Evolutionary conservation across 2,329 filamentous ascomycete species (phyloP), one percentile per base, ranked within the genome.

Genomic region (Fusarium robinianum): DNA sequence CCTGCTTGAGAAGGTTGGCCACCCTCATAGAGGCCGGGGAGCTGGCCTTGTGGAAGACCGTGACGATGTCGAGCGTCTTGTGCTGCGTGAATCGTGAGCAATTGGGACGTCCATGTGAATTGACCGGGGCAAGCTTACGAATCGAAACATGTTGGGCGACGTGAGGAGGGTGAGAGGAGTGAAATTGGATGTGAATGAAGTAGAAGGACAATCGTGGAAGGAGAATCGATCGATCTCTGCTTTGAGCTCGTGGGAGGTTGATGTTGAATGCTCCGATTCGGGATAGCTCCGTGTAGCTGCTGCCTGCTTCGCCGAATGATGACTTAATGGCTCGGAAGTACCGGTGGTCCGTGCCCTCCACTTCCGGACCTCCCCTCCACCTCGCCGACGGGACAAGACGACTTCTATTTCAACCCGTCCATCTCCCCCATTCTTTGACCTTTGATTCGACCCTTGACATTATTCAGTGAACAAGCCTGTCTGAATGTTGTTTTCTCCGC

Each of bases 31-130:
- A 96, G 53, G 85, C 78, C 15, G 86, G 80, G 40, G 81, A 80
- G 60, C 77, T 79, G 45, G 92, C 81, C 70, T 88, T 88, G 80
- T 96, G 91, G 78, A 97, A 99, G 76, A 99, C 85, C 50, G 92
- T 97, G 67, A 97, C 83, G 57, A 95, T 88, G 75, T 97, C 91
- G 69, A 88, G 80, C 57, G 86, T 80, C 77, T 90, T 91, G 72
- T 78, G 81, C 87, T 90, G 63, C 18, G 38, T 19, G 27, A 10
- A 27, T 26, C 5, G 40, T 63, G 38, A 63, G 61, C 35, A 37
- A 47, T 45, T 34, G 34, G 26, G n/a, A 3, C 6, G 18, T 12
- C 14, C 12, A 18, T 8, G 8, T 15, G n/a, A 15, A 21, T 26
- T 21, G 14, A 5, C n/a, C 9, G 5, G 9, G 10, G 12, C 11